Evolutionary conservation across 345 rosid species (phyloP).

Genomic region (Eucalyptus leucophloia): DNA sequence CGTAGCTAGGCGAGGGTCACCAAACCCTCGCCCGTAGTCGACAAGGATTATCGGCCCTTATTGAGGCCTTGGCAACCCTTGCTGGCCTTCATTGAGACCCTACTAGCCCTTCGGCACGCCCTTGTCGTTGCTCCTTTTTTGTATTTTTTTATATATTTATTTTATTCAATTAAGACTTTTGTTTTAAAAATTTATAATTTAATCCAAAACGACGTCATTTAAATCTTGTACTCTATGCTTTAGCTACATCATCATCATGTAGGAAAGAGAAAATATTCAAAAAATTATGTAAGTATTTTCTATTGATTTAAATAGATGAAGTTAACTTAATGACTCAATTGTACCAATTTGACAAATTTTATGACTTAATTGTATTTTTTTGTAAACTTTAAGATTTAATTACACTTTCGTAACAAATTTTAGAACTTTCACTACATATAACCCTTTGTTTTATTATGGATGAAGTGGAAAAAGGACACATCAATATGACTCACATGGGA

Average conservation of each 20-base stretch:
- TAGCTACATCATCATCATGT: accelerated
- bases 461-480: not conserved
- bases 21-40: accelerated
- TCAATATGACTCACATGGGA: not conserved
- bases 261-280: too few relatives aligned
- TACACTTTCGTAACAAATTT: accelerated
- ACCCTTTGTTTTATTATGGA: not conserved
- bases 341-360: not conserved
- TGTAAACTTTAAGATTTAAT: accelerated
- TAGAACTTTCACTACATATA: accelerated
- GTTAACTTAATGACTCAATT: not conserved
- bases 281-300: accelerated
- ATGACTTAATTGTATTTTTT: accelerated
- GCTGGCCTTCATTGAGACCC: too few relatives aligned
- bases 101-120: accelerated
- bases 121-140: too few relatives aligned
- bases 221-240: too few relatives aligned
- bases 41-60: accelerated
- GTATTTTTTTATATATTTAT: too few relatives aligned
- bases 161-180: too few relatives aligned
- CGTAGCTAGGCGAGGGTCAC: accelerated
- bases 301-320: not conserved
- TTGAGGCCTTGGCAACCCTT: accelerated
- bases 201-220: accelerated
- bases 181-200: too few relatives aligned